Conservation (phyloP, 129 eudicot species). For the Arctium minus region DNA sequence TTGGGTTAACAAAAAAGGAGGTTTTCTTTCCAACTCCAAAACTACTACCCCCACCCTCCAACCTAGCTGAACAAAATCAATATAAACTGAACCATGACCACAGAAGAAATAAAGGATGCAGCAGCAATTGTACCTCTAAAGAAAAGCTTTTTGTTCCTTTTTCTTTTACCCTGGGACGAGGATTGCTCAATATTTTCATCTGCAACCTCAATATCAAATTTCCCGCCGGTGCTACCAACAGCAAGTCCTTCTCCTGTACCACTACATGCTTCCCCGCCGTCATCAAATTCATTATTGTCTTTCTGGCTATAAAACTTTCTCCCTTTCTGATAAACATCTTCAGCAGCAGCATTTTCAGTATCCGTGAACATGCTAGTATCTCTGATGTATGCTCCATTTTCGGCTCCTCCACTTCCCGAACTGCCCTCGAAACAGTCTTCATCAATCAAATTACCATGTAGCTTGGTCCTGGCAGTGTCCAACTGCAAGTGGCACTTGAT, state of each 20-base stretch:
- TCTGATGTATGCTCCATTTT: slow-evolving; percentile 14
- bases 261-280: slow-evolving; percentile 44
- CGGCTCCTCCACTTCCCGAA: slow-evolving; percentile 41
- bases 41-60: background rate
- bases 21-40: background rate
- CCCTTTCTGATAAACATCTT: slow-evolving; percentile 39
- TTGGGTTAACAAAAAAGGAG: background rate
- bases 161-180: slow-evolving; percentile 42
- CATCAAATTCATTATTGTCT: slow-evolving; percentile 41
- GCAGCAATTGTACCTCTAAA: slow-evolving; percentile 35
- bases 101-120: background rate
- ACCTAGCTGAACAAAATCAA: background rate
- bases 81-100: background rate
- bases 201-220: slow-evolving; percentile 21
- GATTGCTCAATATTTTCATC: slow-evolving; percentile 28
- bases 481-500: slow-evolving; percentile 19
- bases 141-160: slow-evolving; percentile 41
- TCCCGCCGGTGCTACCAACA: slow-evolving; percentile 18
- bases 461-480: slow-evolving; percentile 21
- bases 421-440: slow-evolving; percentile 54
- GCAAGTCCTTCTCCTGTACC: slow-evolving; percentile 43
- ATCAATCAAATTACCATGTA: slow-evolving; percentile 34
- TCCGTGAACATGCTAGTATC: slow-evolving; percentile 10
- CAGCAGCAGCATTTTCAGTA: slow-evolving; percentile 16
- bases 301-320: slow-evolving; percentile 32